These are phyloP conservation scores for Fulvia fulva DNA, from an alignment of 2,329 filamentous ascomycete species.

Conservation along the genomic window DNA sequence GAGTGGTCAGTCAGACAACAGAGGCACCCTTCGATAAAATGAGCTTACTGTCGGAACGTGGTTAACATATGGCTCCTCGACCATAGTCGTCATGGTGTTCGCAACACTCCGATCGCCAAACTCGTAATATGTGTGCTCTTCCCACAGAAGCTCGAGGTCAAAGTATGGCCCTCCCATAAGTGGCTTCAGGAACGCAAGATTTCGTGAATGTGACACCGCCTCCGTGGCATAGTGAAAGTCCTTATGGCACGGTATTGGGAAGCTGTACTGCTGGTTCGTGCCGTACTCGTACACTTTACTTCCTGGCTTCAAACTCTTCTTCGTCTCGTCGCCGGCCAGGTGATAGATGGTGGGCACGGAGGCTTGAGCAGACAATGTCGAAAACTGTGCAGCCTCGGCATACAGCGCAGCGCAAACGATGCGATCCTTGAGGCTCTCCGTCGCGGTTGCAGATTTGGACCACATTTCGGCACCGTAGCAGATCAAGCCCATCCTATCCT, in stretches of 20 bases:
- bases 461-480: conserved; percentile 21
- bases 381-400: conserved; percentile 21
- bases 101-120: conserved; percentile 66
- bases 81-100: conserved; percentile 78
- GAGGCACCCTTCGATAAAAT: no score
- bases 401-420: conserved; percentile 36
- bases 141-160: conserved; percentile 73
- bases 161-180: conserved; percentile 62
- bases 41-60: conserved; percentile 59
- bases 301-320: conserved; percentile 9
- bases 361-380: conserved; percentile 15
- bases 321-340: conserved; percentile 22
- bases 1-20: not conserved
- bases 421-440: conserved; percentile 21
- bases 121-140: conserved; percentile 70
- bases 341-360: conserved; percentile 27
- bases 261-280: conserved; percentile 40
- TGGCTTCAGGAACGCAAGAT: conserved; percentile 61
- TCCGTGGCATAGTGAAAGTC: conserved; percentile 54
- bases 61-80: conserved; percentile 74
- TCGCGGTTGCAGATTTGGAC: conserved; percentile 23
- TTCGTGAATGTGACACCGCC: conserved; percentile 63
- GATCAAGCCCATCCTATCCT: conserved; percentile 39
- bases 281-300: conserved; percentile 43
- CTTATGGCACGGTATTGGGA: conserved; percentile 49